Conservation (phyloP, 345 rosid genomes). For the Syzygium jambos region DNA sequence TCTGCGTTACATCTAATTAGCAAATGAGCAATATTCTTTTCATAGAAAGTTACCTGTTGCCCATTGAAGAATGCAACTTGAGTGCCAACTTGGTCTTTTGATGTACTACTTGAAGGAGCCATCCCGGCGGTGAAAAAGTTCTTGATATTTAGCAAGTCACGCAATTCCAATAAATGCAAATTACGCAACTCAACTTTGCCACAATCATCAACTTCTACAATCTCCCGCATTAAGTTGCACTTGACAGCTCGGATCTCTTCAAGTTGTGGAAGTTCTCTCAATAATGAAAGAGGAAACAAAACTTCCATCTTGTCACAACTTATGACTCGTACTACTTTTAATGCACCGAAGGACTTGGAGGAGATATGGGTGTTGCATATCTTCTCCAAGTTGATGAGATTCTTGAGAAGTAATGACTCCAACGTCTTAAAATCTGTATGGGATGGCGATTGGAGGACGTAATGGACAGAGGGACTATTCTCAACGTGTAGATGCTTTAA, state of each 20-base stretch:
- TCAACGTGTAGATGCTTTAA: rapidly evolving
- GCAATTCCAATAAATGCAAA: rapidly evolving
- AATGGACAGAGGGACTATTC: rapidly evolving
- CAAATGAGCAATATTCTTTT: background rate
- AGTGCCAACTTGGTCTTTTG: rapidly evolving
- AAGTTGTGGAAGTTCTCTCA: background rate
- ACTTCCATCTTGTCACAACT: rapidly evolving
- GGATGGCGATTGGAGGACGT: background rate
- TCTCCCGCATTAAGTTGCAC: rapidly evolving
- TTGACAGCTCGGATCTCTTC: rapidly evolving
- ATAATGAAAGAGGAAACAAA: background rate
- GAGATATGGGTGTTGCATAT: background rate
- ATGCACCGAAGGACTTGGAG: background rate
- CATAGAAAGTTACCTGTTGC: background rate
- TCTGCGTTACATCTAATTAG: rapidly evolving
- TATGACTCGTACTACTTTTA: rapidly evolving
- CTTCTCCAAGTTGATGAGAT: background rate
- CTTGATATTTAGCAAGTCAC: rapidly evolving
- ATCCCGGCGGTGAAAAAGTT: rapidly evolving
- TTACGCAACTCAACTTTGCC: background rate
- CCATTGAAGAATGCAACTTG: background rate
- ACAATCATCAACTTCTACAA: background rate
- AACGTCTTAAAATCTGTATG: rapidly evolving
- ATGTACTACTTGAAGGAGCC: rapidly evolving
- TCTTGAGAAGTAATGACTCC: rapidly evolving